phyloP scores from a whole-genome alignment of 2,329 filamentous ascomycete species.

The Fusarium guadeloupense region DNA sequence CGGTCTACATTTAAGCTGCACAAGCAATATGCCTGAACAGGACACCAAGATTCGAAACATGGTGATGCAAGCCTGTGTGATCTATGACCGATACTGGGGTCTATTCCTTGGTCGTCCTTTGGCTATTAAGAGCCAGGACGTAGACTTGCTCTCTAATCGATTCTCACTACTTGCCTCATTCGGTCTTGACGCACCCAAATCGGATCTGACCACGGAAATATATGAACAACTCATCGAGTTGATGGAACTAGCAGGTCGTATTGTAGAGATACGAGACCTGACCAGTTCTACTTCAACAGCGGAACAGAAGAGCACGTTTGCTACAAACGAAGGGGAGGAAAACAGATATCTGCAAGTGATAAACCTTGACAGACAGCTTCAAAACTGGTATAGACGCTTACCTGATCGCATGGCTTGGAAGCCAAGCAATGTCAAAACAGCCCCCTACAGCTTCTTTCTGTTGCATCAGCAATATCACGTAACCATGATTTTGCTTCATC shows the following conservation, averaged over 20 bases:
- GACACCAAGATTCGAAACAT: slow-evolving; percentile 61
- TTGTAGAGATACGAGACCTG: slow-evolving; percentile 56
- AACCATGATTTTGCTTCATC: slow-evolving; percentile 61
- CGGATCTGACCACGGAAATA: slow-evolving; percentile 48
- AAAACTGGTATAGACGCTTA: slow-evolving; percentile 63
- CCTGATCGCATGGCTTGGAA: slow-evolving; percentile 60
- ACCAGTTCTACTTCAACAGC: slow-evolving; percentile 47
- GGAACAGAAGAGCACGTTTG: slow-evolving; percentile 45
- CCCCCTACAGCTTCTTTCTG: slow-evolving; percentile 61
- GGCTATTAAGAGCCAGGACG: slow-evolving; percentile 62
- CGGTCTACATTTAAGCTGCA: slow-evolving; percentile 59
- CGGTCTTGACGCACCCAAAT: slow-evolving; percentile 30
- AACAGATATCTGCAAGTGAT: slow-evolving; percentile 61
- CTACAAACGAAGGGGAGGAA: slow-evolving; percentile 50
- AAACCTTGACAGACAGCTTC: slow-evolving; percentile 62
- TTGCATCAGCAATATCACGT: slow-evolving; percentile 66
- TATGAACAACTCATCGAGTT: slow-evolving; percentile 63
- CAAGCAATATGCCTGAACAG: slow-evolving; percentile 53
- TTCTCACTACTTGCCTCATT: slow-evolving; percentile 55
- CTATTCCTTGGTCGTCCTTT: slow-evolving; percentile 64
- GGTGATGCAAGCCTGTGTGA: slow-evolving; percentile 61
- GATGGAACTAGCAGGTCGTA: slow-evolving; percentile 64
- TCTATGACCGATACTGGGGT: slow-evolving; percentile 65
- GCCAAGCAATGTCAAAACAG: slow-evolving; percentile 60
- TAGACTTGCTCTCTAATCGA: slow-evolving; percentile 57